A percentile compares a stretch with the other conserved stretches of the same genome.
phyloP scores from a whole-genome alignment of 2,329 filamentous ascomycete genomes.

The Aspergillus eucalypticola region DNA sequence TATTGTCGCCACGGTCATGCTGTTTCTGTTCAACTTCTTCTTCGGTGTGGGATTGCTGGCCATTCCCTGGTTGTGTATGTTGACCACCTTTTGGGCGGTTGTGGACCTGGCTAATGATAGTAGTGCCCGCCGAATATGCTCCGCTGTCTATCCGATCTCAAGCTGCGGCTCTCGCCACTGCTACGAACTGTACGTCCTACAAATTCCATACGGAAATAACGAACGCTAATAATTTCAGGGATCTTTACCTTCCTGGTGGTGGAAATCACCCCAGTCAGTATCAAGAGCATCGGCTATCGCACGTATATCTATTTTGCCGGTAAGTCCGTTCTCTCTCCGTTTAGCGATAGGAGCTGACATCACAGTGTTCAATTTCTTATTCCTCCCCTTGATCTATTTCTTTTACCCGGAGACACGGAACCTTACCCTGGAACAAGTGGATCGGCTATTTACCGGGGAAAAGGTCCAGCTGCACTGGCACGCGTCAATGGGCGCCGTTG shows the following conservation, averaged over 20 bases:
- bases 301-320: conserved; percentile 48
- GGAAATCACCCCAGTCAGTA: conserved; percentile 49
- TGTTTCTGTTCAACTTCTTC: conserved; percentile 58
- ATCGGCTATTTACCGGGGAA: conserved; percentile 37
- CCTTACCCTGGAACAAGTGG: conserved; percentile 38
- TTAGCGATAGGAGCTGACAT: too few species aligned
- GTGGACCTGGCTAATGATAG: conserved; percentile 17
- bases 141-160: conserved; percentile 52
- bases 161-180: conserved; percentile 51
- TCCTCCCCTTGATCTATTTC: conserved; percentile 52
- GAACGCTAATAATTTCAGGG: conserved; percentile 29
- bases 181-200: conserved; percentile 45
- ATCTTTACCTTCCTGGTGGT: conserved; percentile 51
- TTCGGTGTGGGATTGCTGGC: conserved; percentile 53
- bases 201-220: conserved; percentile 3
- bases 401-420: conserved; percentile 39
- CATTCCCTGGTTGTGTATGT: conserved; percentile 44
- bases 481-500: conserved; percentile 27
- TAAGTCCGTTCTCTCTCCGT: conserved; percentile 9
- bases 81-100: conserved; percentile 16
- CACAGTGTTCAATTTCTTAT: conserved; percentile 48
- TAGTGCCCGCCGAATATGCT: conserved; percentile 49
- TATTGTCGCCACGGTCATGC: conserved; percentile 50
- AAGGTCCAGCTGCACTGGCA: conserved; percentile 34
- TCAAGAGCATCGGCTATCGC: conserved; percentile 40